Evolutionary conservation across 306 rosid genomes (phyloP), one percentile per base, ranked within the genome.

Genomic region (Pterocarpus santalinus): DNA sequence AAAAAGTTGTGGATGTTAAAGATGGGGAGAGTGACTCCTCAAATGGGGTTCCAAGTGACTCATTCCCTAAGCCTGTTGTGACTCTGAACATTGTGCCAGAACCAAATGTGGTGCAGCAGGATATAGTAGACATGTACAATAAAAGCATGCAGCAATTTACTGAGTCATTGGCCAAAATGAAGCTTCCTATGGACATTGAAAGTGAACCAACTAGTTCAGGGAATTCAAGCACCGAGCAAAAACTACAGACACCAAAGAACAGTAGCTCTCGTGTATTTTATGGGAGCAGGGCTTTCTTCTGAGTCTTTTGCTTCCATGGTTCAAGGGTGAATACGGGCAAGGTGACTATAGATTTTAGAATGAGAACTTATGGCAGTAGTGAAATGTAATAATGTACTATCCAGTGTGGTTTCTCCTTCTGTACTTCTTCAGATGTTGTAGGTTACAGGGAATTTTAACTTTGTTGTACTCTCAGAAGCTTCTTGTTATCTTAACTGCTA

Each of bases 61-160:
- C 86, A 74, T 67, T 77, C 33, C 81, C 85, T 17, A 92, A 89
- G 83, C 92, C 97, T 52, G 72, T 84, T 44, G 83, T 93, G 69
- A 76, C 69, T 28, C 94, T 95, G 70, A 90, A 79, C 84, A 82
- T 91, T 44, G 96, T 88, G 79, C 96, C 96, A 5, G 97, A 93
- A 77, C 91, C 91, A 9, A 82, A 87, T 34, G 85, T 93, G 73
- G 97, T 93, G 79, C 99, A 95, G 83, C 99, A 95, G 88, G 99
- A 95, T 4, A 87, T 95, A 70, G 99, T 95, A 60, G 97, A 95
- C 86, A 92, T 91, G 96, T 93, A 93, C 89, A 95, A 91, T 96
- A 95, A 95, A 89, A 93, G 99, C 88, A 93, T 95, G 99, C 99
- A 95, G 81, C 99, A 95, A 75, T 91, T 95, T 64, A 96, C 98